phyloP scores from a whole-genome alignment of 768 basidiomycete species.

The Lactarius tabidus region DNA sequence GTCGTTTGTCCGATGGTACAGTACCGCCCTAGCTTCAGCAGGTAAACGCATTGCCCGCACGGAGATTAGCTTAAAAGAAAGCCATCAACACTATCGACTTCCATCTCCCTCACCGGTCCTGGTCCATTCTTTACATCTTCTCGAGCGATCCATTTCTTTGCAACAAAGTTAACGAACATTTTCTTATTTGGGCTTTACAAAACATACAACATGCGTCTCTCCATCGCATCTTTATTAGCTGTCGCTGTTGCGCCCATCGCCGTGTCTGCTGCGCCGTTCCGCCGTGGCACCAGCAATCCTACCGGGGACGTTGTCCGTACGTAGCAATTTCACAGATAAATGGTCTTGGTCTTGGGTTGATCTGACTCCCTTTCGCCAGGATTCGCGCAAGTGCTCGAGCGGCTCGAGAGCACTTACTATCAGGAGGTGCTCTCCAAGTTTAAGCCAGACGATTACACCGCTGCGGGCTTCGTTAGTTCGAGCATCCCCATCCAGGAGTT shows the following conservation, averaged over 20 bases:
- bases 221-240: conserved; percentile 35
- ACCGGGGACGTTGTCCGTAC: conserved; percentile 54
- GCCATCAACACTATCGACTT: no score
- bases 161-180: background rate
- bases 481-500: conserved; percentile 59
- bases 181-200: conserved; percentile 28
- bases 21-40: background rate
- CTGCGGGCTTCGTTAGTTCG: conserved; percentile 59
- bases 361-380: conserved; percentile 43
- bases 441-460: conserved; percentile 53
- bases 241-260: conserved; percentile 42
- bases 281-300: conserved; percentile 33
- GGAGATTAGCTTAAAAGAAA: no score
- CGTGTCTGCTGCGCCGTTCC: conserved; percentile 48
- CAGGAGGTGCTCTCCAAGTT: conserved; percentile 61
- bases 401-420: conserved; percentile 69
- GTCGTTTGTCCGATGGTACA: background rate
- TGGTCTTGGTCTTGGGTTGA: conserved; percentile 22
- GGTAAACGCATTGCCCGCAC: background rate
- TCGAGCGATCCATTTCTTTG: conserved; percentile 27
- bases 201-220: conserved; percentile 51
- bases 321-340: conserved; percentile 29
- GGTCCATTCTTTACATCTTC: conserved; percentile 28
- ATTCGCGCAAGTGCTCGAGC: conserved; percentile 73
- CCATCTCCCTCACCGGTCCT: no score